Percentiles rank a stretch among this genome's conserved stretches.
Conservation (phyloP, 2,329 filamentous ascomycete species). For the Aspergillus neoniger region DNA sequence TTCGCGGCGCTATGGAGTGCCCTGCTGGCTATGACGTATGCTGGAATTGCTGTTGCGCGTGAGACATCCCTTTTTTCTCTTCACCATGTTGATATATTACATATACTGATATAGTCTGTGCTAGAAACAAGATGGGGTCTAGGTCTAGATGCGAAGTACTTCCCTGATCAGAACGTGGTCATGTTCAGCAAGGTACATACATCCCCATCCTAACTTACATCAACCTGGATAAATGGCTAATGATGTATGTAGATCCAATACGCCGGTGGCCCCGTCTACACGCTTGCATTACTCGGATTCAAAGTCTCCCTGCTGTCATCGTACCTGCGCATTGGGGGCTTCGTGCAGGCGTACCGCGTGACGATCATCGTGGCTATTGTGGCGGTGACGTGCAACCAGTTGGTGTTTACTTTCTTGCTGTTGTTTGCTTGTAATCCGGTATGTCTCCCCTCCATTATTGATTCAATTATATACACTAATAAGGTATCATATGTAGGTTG, state of each 20-base stretch:
- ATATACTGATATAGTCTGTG: background rate
- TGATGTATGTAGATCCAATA: slow-evolving; percentile 28
- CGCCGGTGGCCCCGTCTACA: slow-evolving; percentile 31
- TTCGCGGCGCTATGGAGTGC: slow-evolving; percentile 27
- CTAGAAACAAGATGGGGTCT: slow-evolving; percentile 34
- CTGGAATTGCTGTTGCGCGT: slow-evolving; percentile 23
- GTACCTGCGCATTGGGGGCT: slow-evolving; percentile 50
- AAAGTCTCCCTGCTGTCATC: slow-evolving; percentile 51
- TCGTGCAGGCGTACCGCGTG: slow-evolving; percentile 38
- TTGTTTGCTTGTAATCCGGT: slow-evolving; percentile 31
- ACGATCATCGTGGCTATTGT: slow-evolving; percentile 38
- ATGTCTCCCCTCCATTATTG: slow-evolving; percentile 10
- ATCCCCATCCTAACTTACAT: background rate
- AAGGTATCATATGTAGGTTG: background rate
- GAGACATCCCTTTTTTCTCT: slow-evolving; percentile 7
- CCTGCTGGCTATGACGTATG: slow-evolving; percentile 23
- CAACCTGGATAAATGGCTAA: background rate
- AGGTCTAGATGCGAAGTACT: slow-evolving; percentile 20
- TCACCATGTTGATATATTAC: background rate
- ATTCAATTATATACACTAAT: too few relatives aligned
- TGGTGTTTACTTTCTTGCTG: slow-evolving; percentile 34
- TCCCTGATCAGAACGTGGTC: slow-evolving; percentile 27
- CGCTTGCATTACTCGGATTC: slow-evolving; percentile 45
- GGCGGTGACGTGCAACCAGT: slow-evolving; percentile 42
- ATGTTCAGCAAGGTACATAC: slow-evolving; percentile 28